Base-by-base conservation (phyloP, 1,284 basidiomycete genomes). In the Pseudomicrostroma phylloplanum region DNA sequence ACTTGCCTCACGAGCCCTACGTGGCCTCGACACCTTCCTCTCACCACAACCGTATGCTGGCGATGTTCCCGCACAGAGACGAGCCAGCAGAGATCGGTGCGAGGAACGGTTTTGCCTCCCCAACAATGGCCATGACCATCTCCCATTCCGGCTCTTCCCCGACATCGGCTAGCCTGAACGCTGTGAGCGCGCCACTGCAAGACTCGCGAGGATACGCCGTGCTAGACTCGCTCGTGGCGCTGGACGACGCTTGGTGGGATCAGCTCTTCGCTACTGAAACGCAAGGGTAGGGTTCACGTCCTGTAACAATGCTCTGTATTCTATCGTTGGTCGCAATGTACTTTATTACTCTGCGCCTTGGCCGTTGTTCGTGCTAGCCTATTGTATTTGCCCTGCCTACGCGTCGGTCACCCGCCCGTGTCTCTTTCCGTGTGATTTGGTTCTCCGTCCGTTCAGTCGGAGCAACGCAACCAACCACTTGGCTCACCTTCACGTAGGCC, bases 211-310 rank as follows among this genome's bases (percentile, higher is more conserved):
- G 43, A 13, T 17, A 21, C 17, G 43, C 43, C 6, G 43, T 21
- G 43, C 43, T 48, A 12, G 43, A 48, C 12, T 48, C 43, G 43
- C 21, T 48, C 15, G 15, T 48, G 15, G 43, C 43, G 43, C 12
- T 48, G 43, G 43, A 48, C 21, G 43, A 48, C 21, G 15, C 43
- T 3, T 48, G 43, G 43, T 48, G 43, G 43, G 43, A 48, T n/a
- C 43, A 48, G 43, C 21, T 48, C 6, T 48, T 48, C 12, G 15
- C 43, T 21, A n/a, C 43, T 13, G 15, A 17, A 6, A n/a, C 43
- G 43, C 12, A 21, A 48, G 43, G 4, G 9, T 9, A 36, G 3
- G 30, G 3, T 9, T 36, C 30, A 36, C 30, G 30, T 9, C 9
- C 30, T 36, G 30, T 36, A 3, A 36, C 30, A 3, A 36, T 36